phyloP scores from a whole-genome alignment of 2,329 filamentous ascomycete genomes.

The Thermomyces lanuginosus region DNA sequence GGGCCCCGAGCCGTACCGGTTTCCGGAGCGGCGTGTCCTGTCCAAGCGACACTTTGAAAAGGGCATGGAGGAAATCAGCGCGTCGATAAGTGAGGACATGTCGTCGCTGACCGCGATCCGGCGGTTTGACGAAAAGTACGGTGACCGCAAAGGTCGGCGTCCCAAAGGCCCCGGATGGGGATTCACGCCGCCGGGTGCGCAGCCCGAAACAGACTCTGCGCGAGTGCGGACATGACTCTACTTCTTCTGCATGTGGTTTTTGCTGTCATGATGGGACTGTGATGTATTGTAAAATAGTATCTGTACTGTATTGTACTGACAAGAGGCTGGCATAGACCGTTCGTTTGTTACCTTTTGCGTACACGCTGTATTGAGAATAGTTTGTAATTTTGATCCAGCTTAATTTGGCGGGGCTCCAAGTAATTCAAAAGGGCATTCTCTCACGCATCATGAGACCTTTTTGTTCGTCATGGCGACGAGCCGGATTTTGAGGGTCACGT shows the following conservation, averaged over 20 bases:
- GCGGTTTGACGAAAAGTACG: slow-evolving; percentile 92
- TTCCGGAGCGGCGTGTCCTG: slow-evolving; percentile 54
- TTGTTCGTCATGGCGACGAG: too few relatives aligned
- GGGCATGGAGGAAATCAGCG: slow-evolving; percentile 74
- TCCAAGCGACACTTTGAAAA: slow-evolving; percentile 60
- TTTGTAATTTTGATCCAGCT: too few relatives aligned
- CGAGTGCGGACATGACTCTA: slow-evolving; percentile 25
- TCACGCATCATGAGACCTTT: too few relatives aligned
- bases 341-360: too few relatives aligned
- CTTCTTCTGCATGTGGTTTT: slow-evolving; percentile 1
- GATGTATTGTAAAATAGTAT: slow-evolving; percentile 2
- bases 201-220: slow-evolving; percentile 20
- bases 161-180: slow-evolving; percentile 41
- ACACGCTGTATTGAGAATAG: too few relatives aligned
- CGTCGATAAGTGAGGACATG: slow-evolving; percentile 92
- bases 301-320: slow-evolving; percentile 1
- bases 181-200: slow-evolving; percentile 26
- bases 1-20: slow-evolving; percentile 35
- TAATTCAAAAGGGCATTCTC: too few relatives aligned
- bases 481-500: too few relatives aligned
- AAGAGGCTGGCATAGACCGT: too few relatives aligned
- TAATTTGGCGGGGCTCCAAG: too few relatives aligned
- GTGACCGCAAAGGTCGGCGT: slow-evolving; percentile 55
- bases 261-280: background rate
- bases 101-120: slow-evolving; percentile 65